A percentile compares a stretch with the other conserved stretches of the same genome.
phyloP scores from a whole-genome alignment of 495 filamentous ascomycete species.

The Penicillium cataractarum region DNA sequence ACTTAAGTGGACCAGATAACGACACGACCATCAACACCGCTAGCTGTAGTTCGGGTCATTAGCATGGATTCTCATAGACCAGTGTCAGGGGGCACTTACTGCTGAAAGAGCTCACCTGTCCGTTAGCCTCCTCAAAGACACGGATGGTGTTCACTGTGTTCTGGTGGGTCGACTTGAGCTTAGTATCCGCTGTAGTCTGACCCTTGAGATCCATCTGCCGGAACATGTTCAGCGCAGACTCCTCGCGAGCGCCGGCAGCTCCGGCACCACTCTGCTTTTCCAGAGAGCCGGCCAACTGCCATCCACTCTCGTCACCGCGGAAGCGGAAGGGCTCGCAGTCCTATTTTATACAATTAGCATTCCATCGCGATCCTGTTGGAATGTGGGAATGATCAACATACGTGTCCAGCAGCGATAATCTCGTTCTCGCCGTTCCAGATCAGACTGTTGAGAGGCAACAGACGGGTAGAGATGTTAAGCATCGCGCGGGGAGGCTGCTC shows the following conservation, averaged over 20 bases:
- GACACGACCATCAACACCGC: conserved; percentile 91
- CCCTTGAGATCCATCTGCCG: conserved; percentile 97
- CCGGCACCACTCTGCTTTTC: conserved; percentile 63
- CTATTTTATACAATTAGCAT: conserved; percentile 35
- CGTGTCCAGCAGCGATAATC: conserved; percentile 93
- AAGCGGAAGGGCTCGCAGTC: conserved; percentile 96
- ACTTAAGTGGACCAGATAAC: conserved; percentile 70
- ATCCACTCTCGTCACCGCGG: conserved; percentile 77
- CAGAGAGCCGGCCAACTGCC: conserved; percentile 82
- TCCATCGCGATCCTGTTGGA: neutral
- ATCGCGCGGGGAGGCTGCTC: conserved; percentile 90
- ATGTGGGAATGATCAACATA: conserved; percentile 35
- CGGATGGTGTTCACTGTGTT: conserved; percentile 90
- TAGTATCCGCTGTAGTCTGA: conserved; percentile 83
- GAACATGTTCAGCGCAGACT: conserved; percentile 98
- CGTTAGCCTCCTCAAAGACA: conserved; percentile 67
- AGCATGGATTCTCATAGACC: conserved; percentile 36
- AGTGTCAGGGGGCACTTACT: conserved; percentile 60
- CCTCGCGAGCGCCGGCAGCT: conserved; percentile 65
- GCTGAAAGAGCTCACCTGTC: conserved; percentile 76
- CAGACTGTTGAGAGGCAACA: conserved; percentile 87
- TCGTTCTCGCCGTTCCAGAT: conserved; percentile 92
- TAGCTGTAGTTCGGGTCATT: conserved; percentile 59
- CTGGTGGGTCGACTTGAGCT: conserved; percentile 94
- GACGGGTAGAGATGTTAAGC: conserved; percentile 83